Conservation (phyloP, 1,284 basidiomycete species). For the Cryptococcus sp. region DNA sequence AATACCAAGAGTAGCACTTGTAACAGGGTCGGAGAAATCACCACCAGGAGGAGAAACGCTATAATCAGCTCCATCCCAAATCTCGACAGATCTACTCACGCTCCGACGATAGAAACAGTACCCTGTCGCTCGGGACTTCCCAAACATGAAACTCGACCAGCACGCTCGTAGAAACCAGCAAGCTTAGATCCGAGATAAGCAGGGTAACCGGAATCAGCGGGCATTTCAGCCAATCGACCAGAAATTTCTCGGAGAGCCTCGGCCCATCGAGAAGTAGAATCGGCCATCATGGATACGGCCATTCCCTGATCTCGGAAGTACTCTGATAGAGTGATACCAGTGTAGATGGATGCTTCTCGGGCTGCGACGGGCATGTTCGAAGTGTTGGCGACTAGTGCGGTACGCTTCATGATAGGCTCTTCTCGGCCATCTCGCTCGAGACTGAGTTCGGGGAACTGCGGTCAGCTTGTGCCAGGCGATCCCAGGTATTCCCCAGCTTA, state of each 20-base stretch:
- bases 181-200: conserved; percentile 96
- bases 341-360: conserved; percentile 99
- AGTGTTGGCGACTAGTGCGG: conserved; percentile 97
- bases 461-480: background rate
- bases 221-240: conserved; percentile 99
- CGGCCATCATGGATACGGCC: conserved; percentile 99
- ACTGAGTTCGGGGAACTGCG: conserved; percentile 88
- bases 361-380: conserved; percentile 99
- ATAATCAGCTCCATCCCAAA: conserved; percentile 2
- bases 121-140: conserved; percentile 86
- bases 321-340: conserved; percentile 97
- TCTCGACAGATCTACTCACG: conserved; percentile 59
- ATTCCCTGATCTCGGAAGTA: conserved; percentile 99
- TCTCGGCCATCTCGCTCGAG: conserved; percentile 85
- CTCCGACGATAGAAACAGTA: conserved; percentile 97
- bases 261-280: conserved; percentile 99
- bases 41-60: conserved; percentile 97
- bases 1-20: conserved; percentile 93
- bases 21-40: conserved; percentile 99
- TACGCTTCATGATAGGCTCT: conserved; percentile 99
- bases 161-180: conserved; percentile 97
- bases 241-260: conserved; percentile 99
- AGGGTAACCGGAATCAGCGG: conserved; percentile 97
- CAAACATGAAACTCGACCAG: conserved; percentile 91
- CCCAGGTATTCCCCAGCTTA: conserved; percentile 46